phyloP scores from a whole-genome alignment of 2,329 filamentous ascomycete species.

The Ilyonectria destructans region DNA sequence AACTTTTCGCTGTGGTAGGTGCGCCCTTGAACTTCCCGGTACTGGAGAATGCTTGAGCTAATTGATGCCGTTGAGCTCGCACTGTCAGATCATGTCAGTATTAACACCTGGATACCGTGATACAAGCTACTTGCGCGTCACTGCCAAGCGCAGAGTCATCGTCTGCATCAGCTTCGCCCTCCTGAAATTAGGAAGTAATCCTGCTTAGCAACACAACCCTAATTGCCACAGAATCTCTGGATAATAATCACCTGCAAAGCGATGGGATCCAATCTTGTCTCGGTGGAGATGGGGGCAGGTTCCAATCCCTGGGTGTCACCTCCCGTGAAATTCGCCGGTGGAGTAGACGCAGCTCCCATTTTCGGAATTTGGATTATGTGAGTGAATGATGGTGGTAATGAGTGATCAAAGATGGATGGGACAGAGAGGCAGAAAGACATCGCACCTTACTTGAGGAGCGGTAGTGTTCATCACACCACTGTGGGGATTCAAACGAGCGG shows the following conservation, averaged over 20 bases:
- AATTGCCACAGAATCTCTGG: background rate
- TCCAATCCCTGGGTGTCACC: background rate
- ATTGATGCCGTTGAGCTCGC: slow-evolving; percentile 30
- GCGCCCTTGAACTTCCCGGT: slow-evolving; percentile 27
- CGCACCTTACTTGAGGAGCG: background rate
- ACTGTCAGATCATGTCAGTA: background rate
- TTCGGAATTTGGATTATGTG: background rate
- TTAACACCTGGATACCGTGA: background rate
- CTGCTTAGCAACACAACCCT: background rate
- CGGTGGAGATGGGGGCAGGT: background rate
- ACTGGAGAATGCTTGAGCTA: slow-evolving; percentile 28
- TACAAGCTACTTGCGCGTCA: slow-evolving; percentile 15
- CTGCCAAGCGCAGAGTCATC: slow-evolving; percentile 9
- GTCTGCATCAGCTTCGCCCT: slow-evolving; percentile 7
- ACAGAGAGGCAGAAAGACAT: background rate
- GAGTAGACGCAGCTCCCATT: background rate
- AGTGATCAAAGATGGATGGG: background rate
- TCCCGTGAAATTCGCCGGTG: background rate
- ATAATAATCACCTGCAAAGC: background rate
- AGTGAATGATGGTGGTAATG: background rate
- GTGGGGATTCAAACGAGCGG: background rate
- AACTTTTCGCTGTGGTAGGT: slow-evolving; percentile 31
- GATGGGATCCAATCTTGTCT: background rate
- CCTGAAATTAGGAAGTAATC: background rate
- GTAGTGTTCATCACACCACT: background rate